Evolutionary conservation across 1,284 basidiomycete species (phyloP).

Genomic region (Microbotryum intermedium): DNA sequence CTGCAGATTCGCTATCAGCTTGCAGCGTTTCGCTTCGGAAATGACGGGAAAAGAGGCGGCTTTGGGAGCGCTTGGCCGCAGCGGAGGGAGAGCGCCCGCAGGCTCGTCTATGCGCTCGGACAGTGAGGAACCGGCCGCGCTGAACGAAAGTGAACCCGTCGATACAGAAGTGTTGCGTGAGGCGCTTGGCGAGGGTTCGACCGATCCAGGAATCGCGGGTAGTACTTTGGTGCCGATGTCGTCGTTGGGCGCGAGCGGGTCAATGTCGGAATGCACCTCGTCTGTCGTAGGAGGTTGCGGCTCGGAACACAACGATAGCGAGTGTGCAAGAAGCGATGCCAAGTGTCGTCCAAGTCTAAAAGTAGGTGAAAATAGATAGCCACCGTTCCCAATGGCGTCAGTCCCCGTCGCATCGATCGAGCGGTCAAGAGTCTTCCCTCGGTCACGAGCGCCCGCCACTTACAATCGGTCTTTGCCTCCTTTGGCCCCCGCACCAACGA

Average conservation of each 20-base stretch:
- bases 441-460: background rate
- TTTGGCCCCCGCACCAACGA: conserved; percentile 19
- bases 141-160: conserved; percentile 13
- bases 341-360: conserved; percentile 35
- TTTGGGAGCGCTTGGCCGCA: conserved; percentile 1
- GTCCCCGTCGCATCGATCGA: too few relatives aligned
- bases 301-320: conserved; percentile 33
- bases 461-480: conserved; percentile 24
- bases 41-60: conserved; percentile 22
- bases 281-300: background rate
- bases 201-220: conserved; percentile 23
- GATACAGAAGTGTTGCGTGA: conserved; percentile 23
- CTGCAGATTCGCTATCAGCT: conserved; percentile 55
- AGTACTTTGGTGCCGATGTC: background rate
- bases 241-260: background rate
- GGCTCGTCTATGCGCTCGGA: background rate
- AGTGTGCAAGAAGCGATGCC: conserved; percentile 34
- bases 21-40: conserved; percentile 18
- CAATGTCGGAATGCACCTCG: background rate
- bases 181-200: conserved; percentile 11
- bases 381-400: too few relatives aligned
- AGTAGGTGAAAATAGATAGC: too few relatives aligned
- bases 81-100: background rate
- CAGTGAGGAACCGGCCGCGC: conserved; percentile 10
- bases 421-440: too few relatives aligned